Evolutionary conservation across 306 rosid species (phyloP).

Genomic region (Sesbania bispinosa): DNA sequence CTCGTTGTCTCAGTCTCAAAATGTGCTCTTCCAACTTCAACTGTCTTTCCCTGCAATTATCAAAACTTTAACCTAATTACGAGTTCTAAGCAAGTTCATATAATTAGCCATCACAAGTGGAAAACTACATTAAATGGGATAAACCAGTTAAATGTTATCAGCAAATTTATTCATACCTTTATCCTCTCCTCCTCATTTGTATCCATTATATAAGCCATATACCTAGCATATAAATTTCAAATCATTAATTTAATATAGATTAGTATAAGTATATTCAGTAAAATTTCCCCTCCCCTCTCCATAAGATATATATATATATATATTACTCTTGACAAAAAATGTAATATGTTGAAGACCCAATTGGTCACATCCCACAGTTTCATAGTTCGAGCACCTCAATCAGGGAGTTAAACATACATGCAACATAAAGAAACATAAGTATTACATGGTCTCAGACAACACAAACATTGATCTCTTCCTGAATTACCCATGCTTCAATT

Average conservation of each 20-base stretch:
- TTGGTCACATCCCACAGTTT: background rate
- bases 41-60: constrained; percentile 79
- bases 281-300: background rate
- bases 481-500: background rate
- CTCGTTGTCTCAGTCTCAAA: constrained; percentile 89
- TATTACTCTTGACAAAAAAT: background rate
- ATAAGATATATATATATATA: no score
- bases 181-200: constrained; percentile 96
- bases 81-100: constrained; percentile 7
- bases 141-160: background rate
- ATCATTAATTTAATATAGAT: constrained; percentile 12
- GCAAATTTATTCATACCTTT: constrained; percentile 51
- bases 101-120: background rate
- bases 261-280: background rate
- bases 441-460: background rate
- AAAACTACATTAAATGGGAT: constrained; percentile 3
- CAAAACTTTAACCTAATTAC: constrained; percentile 9
- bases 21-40: constrained; percentile 99
- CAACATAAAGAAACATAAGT: background rate
- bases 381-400: background rate
- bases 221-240: constrained; percentile 53
- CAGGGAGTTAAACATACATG: background rate
- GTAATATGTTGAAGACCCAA: background rate
- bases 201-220: constrained; percentile 99
- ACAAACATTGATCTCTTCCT: background rate